Evolutionary conservation across 345 rosid species (phyloP).

Genomic region (Garcia nutans): DNA sequence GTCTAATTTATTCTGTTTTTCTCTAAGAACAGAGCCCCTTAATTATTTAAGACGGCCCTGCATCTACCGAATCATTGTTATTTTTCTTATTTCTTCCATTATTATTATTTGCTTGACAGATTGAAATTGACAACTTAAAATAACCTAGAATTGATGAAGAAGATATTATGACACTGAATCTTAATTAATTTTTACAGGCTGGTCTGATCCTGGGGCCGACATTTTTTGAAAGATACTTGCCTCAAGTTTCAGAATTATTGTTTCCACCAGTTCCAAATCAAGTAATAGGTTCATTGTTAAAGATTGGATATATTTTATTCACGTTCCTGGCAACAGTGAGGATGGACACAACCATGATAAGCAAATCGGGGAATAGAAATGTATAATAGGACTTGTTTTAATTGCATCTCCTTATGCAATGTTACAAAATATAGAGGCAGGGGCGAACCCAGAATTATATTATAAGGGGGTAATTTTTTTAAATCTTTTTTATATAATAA

Average conservation of each 20-base stretch:
- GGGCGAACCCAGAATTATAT: too few relatives aligned
- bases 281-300: conserved; percentile 17
- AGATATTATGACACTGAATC: too few relatives aligned
- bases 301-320: conserved; percentile 30
- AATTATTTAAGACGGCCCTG: too few relatives aligned
- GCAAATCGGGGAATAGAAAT: conserved; percentile 16
- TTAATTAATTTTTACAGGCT: conserved; percentile 16
- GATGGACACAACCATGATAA: conserved; percentile 26
- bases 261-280: conserved; percentile 24
- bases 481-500: too few relatives aligned
- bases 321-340: conserved; percentile 34
- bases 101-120: too few relatives aligned
- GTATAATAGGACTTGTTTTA: conserved; percentile 9
- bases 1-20: too few relatives aligned
- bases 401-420: background rate
- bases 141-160: too few relatives aligned
- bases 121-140: too few relatives aligned
- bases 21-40: too few relatives aligned
- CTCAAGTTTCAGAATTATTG: background rate
- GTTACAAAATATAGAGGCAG: background rate
- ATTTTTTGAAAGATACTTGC: conserved; percentile 14
- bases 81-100: too few relatives aligned
- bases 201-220: conserved; percentile 35
- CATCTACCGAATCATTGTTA: too few relatives aligned
- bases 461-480: too few relatives aligned